Conservation (phyloP, 2,329 filamentous ascomycete species). For the Esteya vermicola region DNA sequence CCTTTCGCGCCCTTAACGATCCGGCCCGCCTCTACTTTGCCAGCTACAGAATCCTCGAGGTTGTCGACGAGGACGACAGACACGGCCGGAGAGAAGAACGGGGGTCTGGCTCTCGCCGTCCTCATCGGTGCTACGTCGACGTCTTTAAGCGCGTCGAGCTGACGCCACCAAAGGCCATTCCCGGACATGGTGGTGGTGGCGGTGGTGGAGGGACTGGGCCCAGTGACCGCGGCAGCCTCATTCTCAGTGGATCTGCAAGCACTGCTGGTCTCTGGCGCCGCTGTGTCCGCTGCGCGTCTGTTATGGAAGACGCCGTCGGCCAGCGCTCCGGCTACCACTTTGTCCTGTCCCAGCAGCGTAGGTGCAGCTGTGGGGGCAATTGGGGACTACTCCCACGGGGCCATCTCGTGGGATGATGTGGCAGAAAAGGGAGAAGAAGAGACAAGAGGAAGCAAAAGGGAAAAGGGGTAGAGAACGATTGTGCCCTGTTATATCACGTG, state of each 20-base stretch:
- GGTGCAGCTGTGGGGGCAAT: conserved; percentile 39
- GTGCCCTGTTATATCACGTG: no score
- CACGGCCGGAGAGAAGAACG: conserved; percentile 25
- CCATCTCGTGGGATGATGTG: conserved; percentile 6
- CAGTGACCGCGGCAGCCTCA: not conserved
- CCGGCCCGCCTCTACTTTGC: conserved; percentile 57
- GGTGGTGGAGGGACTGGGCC: no score
- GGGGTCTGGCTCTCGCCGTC: no score
- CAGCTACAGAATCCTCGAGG: conserved; percentile 55
- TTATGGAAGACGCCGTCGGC: conserved; percentile 47
- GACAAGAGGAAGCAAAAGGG: not conserved
- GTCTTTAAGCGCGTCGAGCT: conserved; percentile 47
- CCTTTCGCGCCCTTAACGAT: conserved; percentile 46
- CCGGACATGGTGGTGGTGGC: no score
- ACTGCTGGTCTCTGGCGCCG: conserved; percentile 23
- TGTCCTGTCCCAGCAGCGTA: conserved; percentile 38
- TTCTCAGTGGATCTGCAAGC: not conserved
- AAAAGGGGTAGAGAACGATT: not conserved
- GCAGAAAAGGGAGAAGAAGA: no score
- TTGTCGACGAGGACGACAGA: conserved; percentile 42
- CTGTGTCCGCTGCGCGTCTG: conserved; percentile 46
- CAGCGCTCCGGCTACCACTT: conserved; percentile 36
- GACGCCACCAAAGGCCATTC: no score
- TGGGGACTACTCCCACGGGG: conserved; percentile 29
- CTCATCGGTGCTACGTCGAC: conserved; percentile 29